phyloP scores from a whole-genome alignment of 371 early-diverging fungal species.

The Apophysomyces trapeziformis region DNA sequence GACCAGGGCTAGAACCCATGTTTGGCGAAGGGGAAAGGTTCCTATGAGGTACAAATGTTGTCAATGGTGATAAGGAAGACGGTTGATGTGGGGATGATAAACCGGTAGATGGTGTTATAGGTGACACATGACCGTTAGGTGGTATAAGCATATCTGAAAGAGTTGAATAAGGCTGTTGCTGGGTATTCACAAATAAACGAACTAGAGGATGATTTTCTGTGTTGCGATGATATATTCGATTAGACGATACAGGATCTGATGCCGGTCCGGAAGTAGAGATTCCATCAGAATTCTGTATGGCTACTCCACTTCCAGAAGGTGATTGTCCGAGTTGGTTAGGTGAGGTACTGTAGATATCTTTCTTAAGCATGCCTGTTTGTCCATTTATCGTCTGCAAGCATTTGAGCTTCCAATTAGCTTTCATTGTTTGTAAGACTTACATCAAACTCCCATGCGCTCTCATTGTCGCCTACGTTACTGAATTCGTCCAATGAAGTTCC shows the following conservation, averaged over 20 bases:
- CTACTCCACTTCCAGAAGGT: background rate
- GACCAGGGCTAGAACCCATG: background rate
- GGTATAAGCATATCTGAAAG: constrained; percentile 6
- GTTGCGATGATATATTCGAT: constrained; percentile 28
- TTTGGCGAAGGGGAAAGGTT: background rate
- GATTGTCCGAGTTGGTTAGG: background rate
- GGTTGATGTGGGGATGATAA: constrained; percentile 15
- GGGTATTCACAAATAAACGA: constrained; percentile 43
- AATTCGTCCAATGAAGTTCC: constrained; percentile 30
- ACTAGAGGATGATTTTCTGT: constrained; percentile 45
- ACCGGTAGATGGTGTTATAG: constrained; percentile 7
- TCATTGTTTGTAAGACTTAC: constrained; percentile 20
- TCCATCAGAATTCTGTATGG: background rate
- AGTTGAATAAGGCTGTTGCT: constrained; percentile 1
- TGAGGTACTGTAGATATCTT: background rate
- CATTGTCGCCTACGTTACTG: constrained; percentile 30
- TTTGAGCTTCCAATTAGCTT: background rate
- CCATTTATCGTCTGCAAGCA: background rate
- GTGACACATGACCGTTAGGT: constrained; percentile 10
- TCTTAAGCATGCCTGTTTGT: background rate
- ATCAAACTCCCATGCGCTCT: constrained; percentile 52
- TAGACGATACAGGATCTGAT: constrained; percentile 4
- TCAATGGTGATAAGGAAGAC: constrained; percentile 1
- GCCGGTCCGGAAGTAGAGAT: background rate
- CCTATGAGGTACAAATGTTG: background rate